A percentile compares a stretch with the other conserved stretches of the same genome.
These are phyloP conservation scores for Melampsora larici-populina DNA, from an alignment of 1,284 basidiomycete species.

Conservation along the genomic window DNA sequence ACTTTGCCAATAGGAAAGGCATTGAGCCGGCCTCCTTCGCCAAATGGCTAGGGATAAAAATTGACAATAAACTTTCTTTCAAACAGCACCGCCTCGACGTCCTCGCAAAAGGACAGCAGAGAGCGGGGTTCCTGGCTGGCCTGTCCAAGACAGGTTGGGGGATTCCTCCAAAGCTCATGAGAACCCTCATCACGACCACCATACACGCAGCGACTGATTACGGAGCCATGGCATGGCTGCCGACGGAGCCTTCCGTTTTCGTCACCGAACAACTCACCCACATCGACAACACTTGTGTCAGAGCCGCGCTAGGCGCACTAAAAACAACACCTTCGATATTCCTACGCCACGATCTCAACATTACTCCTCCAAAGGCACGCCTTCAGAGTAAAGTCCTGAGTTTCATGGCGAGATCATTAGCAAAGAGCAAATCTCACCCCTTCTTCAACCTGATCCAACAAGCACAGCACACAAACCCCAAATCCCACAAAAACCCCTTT, in stretches of 20 bases:
- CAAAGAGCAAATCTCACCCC: background rate
- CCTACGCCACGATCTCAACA: too few species aligned
- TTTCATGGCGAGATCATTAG: background rate
- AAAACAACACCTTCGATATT: background rate
- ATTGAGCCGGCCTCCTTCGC: too few species aligned
- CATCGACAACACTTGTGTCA: background rate
- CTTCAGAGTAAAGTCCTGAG: background rate
- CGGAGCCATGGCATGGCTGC: background rate
- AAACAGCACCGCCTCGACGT: background rate
- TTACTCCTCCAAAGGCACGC: background rate
- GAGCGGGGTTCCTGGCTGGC: background rate
- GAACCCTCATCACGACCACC: too few species aligned
- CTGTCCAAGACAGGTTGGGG: background rate
- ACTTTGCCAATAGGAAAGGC: too few species aligned
- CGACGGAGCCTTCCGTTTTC: background rate
- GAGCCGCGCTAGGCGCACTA: background rate
- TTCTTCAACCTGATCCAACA: too few species aligned
- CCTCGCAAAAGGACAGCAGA: background rate
- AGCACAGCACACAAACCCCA: too few species aligned
- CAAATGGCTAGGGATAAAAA: constrained; percentile 17
- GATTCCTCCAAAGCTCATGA: too few species aligned
- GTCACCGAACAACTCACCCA: background rate
- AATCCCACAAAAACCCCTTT: too few species aligned
- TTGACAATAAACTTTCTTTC: too few species aligned
- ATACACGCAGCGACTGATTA: background rate